Evolutionary conservation across 2,329 filamentous ascomycete genomes (phyloP), one percentile per base, ranked within the genome.

Genomic region (Penicillium concentricum): DNA sequence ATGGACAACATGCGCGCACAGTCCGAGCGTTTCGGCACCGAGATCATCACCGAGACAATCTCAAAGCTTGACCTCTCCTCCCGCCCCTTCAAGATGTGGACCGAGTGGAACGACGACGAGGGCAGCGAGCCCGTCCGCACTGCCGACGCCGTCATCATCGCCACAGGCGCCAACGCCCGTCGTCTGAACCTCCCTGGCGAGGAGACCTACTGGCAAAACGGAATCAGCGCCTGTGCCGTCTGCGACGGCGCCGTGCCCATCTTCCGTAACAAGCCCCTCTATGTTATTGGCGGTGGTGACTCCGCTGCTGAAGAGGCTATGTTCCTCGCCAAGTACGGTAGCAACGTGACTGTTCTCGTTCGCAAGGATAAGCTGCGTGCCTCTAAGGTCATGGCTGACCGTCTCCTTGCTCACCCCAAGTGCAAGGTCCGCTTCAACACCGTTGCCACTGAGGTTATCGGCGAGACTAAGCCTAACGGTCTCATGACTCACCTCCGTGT

Each of bases 1-100:
- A 99, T 99, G 94, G 93, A 97, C 67, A 85, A 88, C 75, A 97
- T 99, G 93, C 89, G 89, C 76, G 85, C 84, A 60, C 94, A 99
- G 78, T 96, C 92, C 57, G 86, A 89, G 76, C 88, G 87, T 59
- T 97, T 96, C 78, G 95, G 94, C 72, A 97, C 95, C 61, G 82
- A 91, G 71, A 92, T 99, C 78, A 83, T 97, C 75, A 90, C 89
- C 69, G 93, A 99, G 81, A 99, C 94, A 49, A 89, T 99, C 66
- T 83, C 88, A 59, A 91, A 87, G 73, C 86, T 99, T 65, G 94
- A 99, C 77, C 82, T 97, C 47, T 89, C 88, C 22, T 76, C 81
- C 61, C 85, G 90, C 22, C 94, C 94, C 49, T 99, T 97, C 85
- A 91, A 89, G 78, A 92, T 91, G 84, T 92, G 90, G 84, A 89